Evolutionary conservation across 2,329 filamentous ascomycete species (phyloP).

Genomic region (Cryphonectria naterciae): DNA sequence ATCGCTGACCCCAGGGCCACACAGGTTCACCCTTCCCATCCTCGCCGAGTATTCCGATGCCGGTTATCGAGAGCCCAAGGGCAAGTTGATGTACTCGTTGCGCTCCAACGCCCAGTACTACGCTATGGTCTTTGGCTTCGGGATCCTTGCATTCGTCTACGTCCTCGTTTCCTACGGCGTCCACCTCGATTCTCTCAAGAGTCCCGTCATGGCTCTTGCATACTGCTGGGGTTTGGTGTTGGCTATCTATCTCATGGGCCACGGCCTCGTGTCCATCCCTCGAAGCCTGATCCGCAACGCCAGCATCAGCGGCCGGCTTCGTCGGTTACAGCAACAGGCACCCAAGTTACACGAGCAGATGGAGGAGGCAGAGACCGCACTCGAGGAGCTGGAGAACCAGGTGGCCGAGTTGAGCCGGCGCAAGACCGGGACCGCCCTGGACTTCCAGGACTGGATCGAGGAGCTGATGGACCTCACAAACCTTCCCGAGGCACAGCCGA

Average conservation of each 20-base stretch:
- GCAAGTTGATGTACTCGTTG: constrained; percentile 81
- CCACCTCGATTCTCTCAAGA: constrained; percentile 74
- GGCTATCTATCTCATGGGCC: constrained; percentile 97
- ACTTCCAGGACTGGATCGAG: constrained; percentile 94
- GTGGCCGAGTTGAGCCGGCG: constrained; percentile 78
- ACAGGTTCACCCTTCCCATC: constrained; percentile 85
- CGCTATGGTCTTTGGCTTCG: constrained; percentile 73
- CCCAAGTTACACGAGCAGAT: constrained; percentile 85
- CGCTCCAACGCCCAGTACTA: constrained; percentile 89
- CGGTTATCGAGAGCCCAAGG: constrained; percentile 85
- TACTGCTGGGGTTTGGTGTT: constrained; percentile 92
- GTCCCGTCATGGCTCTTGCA: constrained; percentile 86
- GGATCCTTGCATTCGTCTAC: constrained; percentile 76
- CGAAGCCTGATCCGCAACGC: constrained; percentile 79
- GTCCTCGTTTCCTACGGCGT: constrained; percentile 80
- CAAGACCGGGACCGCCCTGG: constrained; percentile 75
- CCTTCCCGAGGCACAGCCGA: constrained; percentile 64
- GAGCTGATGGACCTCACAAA: constrained; percentile 81
- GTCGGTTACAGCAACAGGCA: constrained; percentile 76
- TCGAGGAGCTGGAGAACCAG: constrained; percentile 82
- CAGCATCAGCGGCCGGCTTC: constrained; percentile 73
- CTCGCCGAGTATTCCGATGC: constrained; percentile 94
- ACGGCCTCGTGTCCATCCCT: constrained; percentile 90
- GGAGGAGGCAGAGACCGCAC: constrained; percentile 77
- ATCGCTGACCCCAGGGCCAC: neutral